phyloP scores from a whole-genome alignment of 1,284 basidiomycete genomes.

The Neonothopanus nambi region DNA sequence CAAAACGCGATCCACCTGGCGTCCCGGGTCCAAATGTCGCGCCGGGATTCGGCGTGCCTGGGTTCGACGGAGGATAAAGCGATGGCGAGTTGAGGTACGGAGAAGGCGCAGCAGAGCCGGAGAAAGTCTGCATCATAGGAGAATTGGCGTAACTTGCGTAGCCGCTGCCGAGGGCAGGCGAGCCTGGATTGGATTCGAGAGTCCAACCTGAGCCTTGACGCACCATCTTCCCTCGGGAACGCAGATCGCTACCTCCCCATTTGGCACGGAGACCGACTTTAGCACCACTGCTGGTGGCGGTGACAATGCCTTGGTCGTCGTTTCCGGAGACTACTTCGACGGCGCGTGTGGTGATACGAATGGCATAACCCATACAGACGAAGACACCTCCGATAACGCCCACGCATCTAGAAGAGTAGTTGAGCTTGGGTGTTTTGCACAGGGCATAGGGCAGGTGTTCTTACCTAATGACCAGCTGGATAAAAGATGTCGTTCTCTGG shows the following conservation, averaged over 20 bases:
- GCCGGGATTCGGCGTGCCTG: constrained; percentile 24
- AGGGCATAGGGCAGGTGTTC: constrained; percentile 19
- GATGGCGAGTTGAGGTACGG: constrained; percentile 35
- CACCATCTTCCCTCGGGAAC: constrained; percentile 28
- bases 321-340: constrained; percentile 67
- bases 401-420: constrained; percentile 48
- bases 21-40: constrained; percentile 15
- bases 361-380: constrained; percentile 77
- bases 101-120: constrained; percentile 23
- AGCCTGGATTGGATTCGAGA: constrained; percentile 18
- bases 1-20: constrained; percentile 2
- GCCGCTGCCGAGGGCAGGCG: constrained; percentile 11
- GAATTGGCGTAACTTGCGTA: constrained; percentile 38
- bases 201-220: constrained; percentile 21
- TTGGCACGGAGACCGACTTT: constrained; percentile 45
- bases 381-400: constrained; percentile 84
- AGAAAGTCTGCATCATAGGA: constrained; percentile 34
- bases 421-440: background rate
- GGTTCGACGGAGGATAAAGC: constrained; percentile 34
- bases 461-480: constrained; percentile 80
- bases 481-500: constrained; percentile 82
- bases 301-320: constrained; percentile 60
- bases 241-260: constrained; percentile 42
- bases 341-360: constrained; percentile 66
- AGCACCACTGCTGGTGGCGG: constrained; percentile 59